Conservation (phyloP, 2,329 filamentous ascomycete genomes). For the Aspergillus sp. region DNA sequence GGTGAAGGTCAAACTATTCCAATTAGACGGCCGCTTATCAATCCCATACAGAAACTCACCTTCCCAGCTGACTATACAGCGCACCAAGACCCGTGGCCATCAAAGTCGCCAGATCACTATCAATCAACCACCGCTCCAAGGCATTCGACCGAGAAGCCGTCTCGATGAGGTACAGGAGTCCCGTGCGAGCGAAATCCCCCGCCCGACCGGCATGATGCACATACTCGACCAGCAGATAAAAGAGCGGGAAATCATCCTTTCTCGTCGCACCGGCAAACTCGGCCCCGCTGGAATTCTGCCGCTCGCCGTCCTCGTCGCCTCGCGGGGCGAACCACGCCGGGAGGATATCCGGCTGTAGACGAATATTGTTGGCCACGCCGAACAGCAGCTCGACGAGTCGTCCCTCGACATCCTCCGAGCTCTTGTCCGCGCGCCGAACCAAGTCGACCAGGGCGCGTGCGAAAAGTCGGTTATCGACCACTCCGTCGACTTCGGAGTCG, state of each 20-base stretch:
- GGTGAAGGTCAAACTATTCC: slow-evolving; percentile 75
- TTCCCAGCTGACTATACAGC: slow-evolving; percentile 67
- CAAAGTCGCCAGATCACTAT: slow-evolving; percentile 91
- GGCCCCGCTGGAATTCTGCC: slow-evolving; percentile 52
- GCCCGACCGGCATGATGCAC: slow-evolving; percentile 94
- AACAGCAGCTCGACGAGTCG: slow-evolving; percentile 91
- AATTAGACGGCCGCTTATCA: slow-evolving; percentile 14
- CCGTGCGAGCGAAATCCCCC: slow-evolving; percentile 93
- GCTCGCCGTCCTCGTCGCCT: slow-evolving; percentile 38
- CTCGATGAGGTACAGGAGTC: slow-evolving; percentile 92
- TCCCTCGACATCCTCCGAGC: slow-evolving; percentile 77
- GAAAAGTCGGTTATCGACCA: slow-evolving; percentile 83
- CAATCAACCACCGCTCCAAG: slow-evolving; percentile 93
- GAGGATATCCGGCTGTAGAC: slow-evolving; percentile 81
- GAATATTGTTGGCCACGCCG: slow-evolving; percentile 94
- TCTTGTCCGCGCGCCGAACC: slow-evolving; percentile 66
- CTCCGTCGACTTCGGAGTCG: slow-evolving; percentile 94
- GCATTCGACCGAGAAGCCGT: slow-evolving; percentile 78
- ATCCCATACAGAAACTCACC: slow-evolving; percentile 36
- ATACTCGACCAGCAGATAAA: slow-evolving; percentile 93
- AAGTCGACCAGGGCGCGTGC: slow-evolving; percentile 85
- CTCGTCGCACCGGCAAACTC: slow-evolving; percentile 82
- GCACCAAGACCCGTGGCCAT: slow-evolving; percentile 95
- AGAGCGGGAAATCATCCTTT: slow-evolving; percentile 90
- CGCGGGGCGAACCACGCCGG: slow-evolving; percentile 84